A percentile compares a stretch with the other conserved stretches of the same genome.
phyloP scores from a whole-genome alignment of 768 basidiomycete genomes.

The Tricholoma sp. region DNA sequence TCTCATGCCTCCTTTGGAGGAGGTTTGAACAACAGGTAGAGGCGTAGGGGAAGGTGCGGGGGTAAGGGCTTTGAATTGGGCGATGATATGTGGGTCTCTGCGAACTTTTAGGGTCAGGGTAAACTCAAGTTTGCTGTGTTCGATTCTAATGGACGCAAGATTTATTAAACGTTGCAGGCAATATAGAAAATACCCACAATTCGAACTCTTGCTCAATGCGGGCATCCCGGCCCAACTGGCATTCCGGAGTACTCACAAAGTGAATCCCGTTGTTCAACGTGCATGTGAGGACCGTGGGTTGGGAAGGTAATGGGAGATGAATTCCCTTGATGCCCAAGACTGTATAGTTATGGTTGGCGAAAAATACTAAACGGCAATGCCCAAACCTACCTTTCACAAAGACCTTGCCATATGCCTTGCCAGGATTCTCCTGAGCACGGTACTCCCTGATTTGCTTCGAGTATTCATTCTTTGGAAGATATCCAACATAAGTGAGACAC shows the following conservation, averaged over 20 bases:
- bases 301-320: conserved; percentile 71
- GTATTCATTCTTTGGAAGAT: conserved; percentile 73
- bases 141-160: conserved; percentile 42
- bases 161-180: not conserved
- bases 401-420: conserved; percentile 86
- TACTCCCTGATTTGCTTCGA: conserved; percentile 85
- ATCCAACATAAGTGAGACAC: not conserved
- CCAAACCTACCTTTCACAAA: conserved; percentile 77
- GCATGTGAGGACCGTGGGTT: conserved; percentile 72
- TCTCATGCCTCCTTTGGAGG: conserved; percentile 63
- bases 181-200: conserved; percentile 47
- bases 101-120: conserved; percentile 85
- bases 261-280: conserved; percentile 97
- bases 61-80: conserved; percentile 67
- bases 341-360: conserved; percentile 25
- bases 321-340: conserved; percentile 75
- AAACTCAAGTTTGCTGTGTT: conserved; percentile 94
- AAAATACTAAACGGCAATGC: not conserved
- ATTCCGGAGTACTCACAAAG: conserved; percentile 87
- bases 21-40: conserved; percentile 39
- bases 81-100: conserved; percentile 77
- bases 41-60: conserved; percentile 31
- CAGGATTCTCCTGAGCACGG: conserved; percentile 67
- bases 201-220: conserved; percentile 88
- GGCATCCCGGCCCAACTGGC: conserved; percentile 49